Evolutionary conservation across 129 eudicot genomes (phyloP), one percentile per base, ranked within the genome.

Genomic region (Tagetes patula): DNA sequence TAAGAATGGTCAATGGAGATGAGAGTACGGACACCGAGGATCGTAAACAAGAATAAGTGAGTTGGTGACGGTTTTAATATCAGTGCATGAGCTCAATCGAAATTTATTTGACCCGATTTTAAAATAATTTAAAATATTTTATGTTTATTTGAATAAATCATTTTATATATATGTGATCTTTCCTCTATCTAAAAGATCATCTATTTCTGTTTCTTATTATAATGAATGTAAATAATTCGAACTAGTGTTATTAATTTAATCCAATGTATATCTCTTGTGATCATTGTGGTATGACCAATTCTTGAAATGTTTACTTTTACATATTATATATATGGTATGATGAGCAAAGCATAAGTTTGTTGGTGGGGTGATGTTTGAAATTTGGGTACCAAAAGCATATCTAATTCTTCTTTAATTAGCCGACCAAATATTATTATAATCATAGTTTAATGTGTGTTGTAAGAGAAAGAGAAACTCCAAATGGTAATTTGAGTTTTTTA

Each of bases 281-380:
- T 53, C 0, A 55, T 30, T 5, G 62, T 55, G 62, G 38, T 30
- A 20, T 55, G 38, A 7, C 38, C 4, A 2, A 27, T 55, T 27
- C 11, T 31, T 55, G 37, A 30, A 55, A 27, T 27, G 9, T 7
- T 55, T 30, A 55, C 62, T 55, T 55, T 55, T 54, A 53, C 12
- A 60, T 60, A 60, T 60, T 34, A 34, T 38, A 63, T 50, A 34
- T 38, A 63, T 50, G 65, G 43, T 31, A 64, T 65, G 78, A 75
- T 75, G 55, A 74, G 6, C 72, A 30, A 64, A 52, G 72, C 72
- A 50, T 11, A 39, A 64, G 79, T 75, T 75, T 75, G 72, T 75
- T 75, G 79, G 79, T 75, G 72, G 72, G 72, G 72, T 65, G 72
- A 65, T 75, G 79, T 75, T 75, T 40, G 65, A 65, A 64, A 49